Base-by-base conservation (phyloP, 1,284 basidiomycete species). In the Pulchroboletus neoregius region DNA sequence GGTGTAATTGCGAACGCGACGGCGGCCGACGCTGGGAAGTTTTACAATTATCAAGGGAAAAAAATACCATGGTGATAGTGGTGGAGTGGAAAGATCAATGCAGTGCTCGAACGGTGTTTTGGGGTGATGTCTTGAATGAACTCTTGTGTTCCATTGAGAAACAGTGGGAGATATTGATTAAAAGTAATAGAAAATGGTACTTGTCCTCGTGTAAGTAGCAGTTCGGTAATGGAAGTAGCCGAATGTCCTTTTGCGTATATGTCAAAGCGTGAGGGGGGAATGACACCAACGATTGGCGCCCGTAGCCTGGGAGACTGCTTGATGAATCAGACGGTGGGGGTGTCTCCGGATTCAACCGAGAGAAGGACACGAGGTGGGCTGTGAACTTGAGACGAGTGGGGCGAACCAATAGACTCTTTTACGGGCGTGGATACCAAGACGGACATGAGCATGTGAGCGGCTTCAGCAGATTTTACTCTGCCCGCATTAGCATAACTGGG, bases 281-380 rank as follows among this genome's bases (percentile, higher is more conserved):
- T 45, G 53, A 52, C 22, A 54, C 34, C 45, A 46, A n/a, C 46
- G 56, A 61, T 59, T 50, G 32, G 45, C 56, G 58, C 49, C 26
- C 5, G 15, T 20, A 27, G 20, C 46, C 45, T 48, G 56, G 36
- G 58, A 58, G 26, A 22, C 27, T 30, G 28, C 13, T 13, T 35
- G 39, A 38, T 39, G 22, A 33, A 20, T 31, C 20, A 33, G 36
- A 27, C 10, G 15, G 28, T 5, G 15, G 6, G 6, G 27, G 26
- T 38, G 12, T 31, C n/a, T 35, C 26, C 33, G 41, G 23, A 33
- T 37, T 35, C 15, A 16, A 20, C 52, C 39, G 52, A 22, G 15
- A 40, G 16, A 45, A 12, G 31, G 36, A 16, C 48, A 43, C 15
- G 35, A 41, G 27, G 33, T 38, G 23, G 39, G 34, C 38, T 40